Conservation (phyloP, 2,329 filamentous ascomycete genomes). For the Calonectria henricotiae region DNA sequence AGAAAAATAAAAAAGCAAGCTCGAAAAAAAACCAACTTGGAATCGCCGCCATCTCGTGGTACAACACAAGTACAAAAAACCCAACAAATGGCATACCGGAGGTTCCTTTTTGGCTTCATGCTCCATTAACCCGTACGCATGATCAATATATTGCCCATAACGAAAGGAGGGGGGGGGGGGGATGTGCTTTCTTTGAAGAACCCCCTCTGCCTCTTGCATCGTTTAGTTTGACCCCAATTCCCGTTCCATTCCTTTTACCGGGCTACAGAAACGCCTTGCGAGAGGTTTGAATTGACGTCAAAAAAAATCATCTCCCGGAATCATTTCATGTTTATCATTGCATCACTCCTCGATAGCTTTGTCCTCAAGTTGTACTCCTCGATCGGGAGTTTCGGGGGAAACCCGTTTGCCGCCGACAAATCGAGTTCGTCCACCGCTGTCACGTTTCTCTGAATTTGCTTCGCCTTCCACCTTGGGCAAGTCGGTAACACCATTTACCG, state of each 20-base stretch:
- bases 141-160: conserved; percentile 40
- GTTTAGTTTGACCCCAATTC: conserved; percentile 4
- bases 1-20: conserved; percentile 37
- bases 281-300: conserved; percentile 29
- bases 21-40: conserved; percentile 43
- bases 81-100: conserved; percentile 41
- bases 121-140: conserved; percentile 55
- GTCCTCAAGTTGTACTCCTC: conserved; percentile 70
- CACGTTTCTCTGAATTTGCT: conserved; percentile 71
- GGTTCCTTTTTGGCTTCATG: conserved; percentile 52
- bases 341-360: conserved; percentile 68
- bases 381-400: conserved; percentile 54
- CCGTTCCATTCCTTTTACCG: conserved; percentile 12
- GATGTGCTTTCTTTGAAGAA: neutral
- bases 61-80: conserved; percentile 53
- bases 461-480: conserved; percentile 50
- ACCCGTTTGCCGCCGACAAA: conserved; percentile 69
- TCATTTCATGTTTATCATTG: conserved; percentile 22
- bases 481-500: conserved; percentile 61
- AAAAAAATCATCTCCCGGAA: conserved; percentile 37
- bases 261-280: conserved; percentile 19
- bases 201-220: neutral
- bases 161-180: conserved; percentile 13
- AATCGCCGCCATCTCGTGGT: conserved; percentile 51
- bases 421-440: conserved; percentile 72